These are phyloP conservation scores for Trichosporon ovoides DNA, from an alignment of 1,284 basidiomycete species.

Conservation along the genomic window DNA sequence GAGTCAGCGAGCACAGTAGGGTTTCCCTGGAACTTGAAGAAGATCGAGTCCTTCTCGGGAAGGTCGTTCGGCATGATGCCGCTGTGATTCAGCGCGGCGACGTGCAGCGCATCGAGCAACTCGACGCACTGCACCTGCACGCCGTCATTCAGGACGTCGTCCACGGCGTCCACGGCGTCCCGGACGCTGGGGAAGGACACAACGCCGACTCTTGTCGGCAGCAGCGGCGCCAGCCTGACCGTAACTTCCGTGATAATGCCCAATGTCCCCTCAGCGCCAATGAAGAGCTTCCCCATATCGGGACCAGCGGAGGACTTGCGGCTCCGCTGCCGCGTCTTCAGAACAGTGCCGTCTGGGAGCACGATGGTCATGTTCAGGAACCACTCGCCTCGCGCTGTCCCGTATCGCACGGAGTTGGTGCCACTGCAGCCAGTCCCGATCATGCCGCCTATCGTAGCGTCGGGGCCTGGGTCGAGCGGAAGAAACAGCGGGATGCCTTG, in stretches of 20 bases:
- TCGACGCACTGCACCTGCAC: constrained; percentile 55
- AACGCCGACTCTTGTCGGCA: constrained; percentile 59
- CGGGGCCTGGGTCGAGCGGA: constrained; percentile 60
- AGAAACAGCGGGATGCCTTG: constrained; percentile 76
- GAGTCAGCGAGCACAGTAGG: constrained; percentile 39
- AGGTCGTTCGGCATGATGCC: constrained; percentile 56
- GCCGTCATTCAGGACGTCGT: constrained; percentile 55
- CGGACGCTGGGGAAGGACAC: constrained; percentile 51
- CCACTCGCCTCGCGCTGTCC: constrained; percentile 74
- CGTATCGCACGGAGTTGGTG: constrained; percentile 83
- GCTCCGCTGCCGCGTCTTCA: constrained; percentile 82
- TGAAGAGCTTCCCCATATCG: constrained; percentile 82
- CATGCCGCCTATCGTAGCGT: constrained; percentile 88
- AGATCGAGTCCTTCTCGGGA: constrained; percentile 65
- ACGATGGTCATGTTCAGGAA: constrained; percentile 61
- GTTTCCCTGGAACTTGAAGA: constrained; percentile 76
- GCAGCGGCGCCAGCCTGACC: constrained; percentile 66
- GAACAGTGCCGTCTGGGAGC: constrained; percentile 78
- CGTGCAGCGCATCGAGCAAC: constrained; percentile 63
- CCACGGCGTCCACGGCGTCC: constrained; percentile 60
- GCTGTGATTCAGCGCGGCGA: constrained; percentile 61
- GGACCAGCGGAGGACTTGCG: constrained; percentile 84
- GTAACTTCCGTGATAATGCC: constrained; percentile 89
- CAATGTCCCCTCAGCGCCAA: constrained; percentile 87
- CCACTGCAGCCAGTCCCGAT: constrained; percentile 61